Conservation (phyloP, 2,329 filamentous ascomycete genomes). For the Trichoderma lentiforme region DNA sequence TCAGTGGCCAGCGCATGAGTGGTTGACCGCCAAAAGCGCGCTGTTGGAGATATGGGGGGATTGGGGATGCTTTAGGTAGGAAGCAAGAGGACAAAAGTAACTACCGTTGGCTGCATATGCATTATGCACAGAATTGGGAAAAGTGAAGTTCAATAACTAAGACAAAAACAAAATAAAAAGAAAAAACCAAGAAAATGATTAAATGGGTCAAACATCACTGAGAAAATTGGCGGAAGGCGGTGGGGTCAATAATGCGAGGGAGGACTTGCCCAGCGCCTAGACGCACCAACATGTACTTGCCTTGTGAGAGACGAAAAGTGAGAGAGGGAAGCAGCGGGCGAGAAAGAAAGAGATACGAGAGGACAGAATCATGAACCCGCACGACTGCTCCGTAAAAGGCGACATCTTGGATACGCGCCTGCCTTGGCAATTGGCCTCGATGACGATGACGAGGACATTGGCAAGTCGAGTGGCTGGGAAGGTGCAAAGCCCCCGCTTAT, state of each 20-base stretch:
- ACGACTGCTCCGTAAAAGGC: not conserved
- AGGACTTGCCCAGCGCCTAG: not conserved
- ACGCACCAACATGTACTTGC: not conserved
- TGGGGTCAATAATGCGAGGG: slow-evolving; percentile 3
- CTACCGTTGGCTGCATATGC: slow-evolving; percentile 3
- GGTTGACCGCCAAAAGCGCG: slow-evolving; percentile 14
- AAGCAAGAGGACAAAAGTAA: not conserved
- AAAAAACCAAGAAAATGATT: not conserved
- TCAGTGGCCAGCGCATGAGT: not conserved
- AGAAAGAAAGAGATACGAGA: not conserved
- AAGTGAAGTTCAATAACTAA: not conserved
- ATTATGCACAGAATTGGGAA: slow-evolving; percentile 10
- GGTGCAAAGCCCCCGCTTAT: slow-evolving; percentile 8
- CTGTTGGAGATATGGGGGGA: not conserved
- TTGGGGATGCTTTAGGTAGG: not conserved
- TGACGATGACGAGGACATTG: slow-evolving; percentile 7
- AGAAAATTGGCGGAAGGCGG: not conserved
- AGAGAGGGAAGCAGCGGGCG: not conserved
- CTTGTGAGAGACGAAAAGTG: not conserved
- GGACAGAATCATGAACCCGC: not conserved
- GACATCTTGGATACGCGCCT: not conserved
- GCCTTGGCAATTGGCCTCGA: slow-evolving; percentile 10
- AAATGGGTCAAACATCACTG: not conserved
- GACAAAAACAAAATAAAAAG: not conserved
- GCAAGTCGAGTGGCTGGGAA: slow-evolving; percentile 13